phyloP scores from a whole-genome alignment of 768 basidiomycete species.

The Coprinopsis marcescibilis region DNA sequence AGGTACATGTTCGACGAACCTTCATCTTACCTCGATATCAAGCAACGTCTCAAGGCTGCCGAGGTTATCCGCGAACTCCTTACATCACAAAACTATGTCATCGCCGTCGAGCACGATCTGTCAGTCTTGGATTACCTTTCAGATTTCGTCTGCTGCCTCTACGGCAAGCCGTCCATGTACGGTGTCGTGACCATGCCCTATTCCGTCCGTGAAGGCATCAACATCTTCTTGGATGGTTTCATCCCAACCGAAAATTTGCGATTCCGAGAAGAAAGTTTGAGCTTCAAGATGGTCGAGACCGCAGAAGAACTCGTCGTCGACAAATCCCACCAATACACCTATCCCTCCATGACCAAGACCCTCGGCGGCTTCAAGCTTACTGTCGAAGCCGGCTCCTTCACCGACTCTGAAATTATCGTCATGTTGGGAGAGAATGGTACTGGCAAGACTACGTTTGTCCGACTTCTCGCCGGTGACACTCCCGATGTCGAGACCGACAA shows the following conservation, averaged over 20 bases:
- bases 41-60: slow-evolving; percentile 91
- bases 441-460: slow-evolving; percentile 97
- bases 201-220: slow-evolving; percentile 98
- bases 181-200: slow-evolving; percentile 99
- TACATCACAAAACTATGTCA: slow-evolving; percentile 80
- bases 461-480: slow-evolving; percentile 86
- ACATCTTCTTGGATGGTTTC: slow-evolving; percentile 98
- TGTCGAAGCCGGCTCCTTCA: slow-evolving; percentile 84
- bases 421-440: slow-evolving; percentile 99
- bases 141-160: slow-evolving; percentile 96
- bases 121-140: slow-evolving; percentile 98
- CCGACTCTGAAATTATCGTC: slow-evolving; percentile 99
- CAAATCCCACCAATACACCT: slow-evolving; percentile 85
- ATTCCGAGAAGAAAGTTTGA: slow-evolving; percentile 91
- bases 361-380: slow-evolving; percentile 93
- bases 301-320: slow-evolving; percentile 85
- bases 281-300: slow-evolving; percentile 97
- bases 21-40: slow-evolving; percentile 95
- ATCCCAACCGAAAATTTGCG: slow-evolving; percentile 98
- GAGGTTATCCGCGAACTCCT: slow-evolving; percentile 90
- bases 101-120: slow-evolving; percentile 98
- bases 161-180: slow-evolving; percentile 96
- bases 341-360: slow-evolving; percentile 97
- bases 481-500: slow-evolving; percentile 84
- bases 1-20: slow-evolving; percentile 99